A percentile compares a stretch with the other conserved stretches of the same genome.
phyloP scores from a whole-genome alignment of 225 moss, liverwort and hornwort genomes.

The Takakia lepidozioides region DNA sequence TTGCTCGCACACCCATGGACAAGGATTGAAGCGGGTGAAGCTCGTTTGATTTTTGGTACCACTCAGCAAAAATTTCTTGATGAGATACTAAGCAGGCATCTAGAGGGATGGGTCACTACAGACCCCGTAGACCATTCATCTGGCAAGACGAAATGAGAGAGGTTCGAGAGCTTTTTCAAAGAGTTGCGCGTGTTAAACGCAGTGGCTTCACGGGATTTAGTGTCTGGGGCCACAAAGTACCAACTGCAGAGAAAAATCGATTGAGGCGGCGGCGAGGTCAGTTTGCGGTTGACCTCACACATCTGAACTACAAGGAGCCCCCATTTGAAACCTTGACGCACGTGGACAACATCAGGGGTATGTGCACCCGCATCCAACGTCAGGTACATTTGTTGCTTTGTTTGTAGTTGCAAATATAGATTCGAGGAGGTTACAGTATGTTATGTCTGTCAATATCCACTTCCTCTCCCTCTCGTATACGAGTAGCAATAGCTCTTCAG shows the following conservation, averaged over 20 bases:
- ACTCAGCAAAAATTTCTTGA: no score
- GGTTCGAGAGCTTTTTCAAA: conserved; percentile 60
- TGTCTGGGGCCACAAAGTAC: conserved; percentile 49
- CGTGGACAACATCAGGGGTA: conserved; percentile 71
- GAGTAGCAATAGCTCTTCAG: no score
- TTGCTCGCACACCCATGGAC: no score
- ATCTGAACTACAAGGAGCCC: conserved; percentile 71
- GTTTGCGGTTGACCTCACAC: conserved; percentile 41
- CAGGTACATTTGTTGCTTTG: conserved; percentile 35
- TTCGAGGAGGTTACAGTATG: no score
- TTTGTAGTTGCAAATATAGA: no score
- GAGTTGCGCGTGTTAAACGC: conserved; percentile 48
- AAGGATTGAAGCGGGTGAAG: no score
- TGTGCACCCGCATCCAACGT: conserved; percentile 74
- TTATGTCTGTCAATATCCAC: no score
- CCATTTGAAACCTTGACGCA: conserved; percentile 77
- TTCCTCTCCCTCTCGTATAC: no score
- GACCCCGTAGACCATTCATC: conserved; percentile 45
- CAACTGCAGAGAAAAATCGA: conserved; percentile 63
- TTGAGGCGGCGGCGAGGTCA: conserved; percentile 46
- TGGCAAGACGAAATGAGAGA: conserved; percentile 96
- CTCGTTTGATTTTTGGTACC: no score
- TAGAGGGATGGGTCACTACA: no score
- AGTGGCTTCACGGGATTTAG: conserved; percentile 73
- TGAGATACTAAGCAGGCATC: no score